A percentile compares a stretch with the other conserved stretches of the same genome.
Conservation (phyloP, 2,329 filamentous ascomycete species). For the Ophiostoma angusticollis region DNA sequence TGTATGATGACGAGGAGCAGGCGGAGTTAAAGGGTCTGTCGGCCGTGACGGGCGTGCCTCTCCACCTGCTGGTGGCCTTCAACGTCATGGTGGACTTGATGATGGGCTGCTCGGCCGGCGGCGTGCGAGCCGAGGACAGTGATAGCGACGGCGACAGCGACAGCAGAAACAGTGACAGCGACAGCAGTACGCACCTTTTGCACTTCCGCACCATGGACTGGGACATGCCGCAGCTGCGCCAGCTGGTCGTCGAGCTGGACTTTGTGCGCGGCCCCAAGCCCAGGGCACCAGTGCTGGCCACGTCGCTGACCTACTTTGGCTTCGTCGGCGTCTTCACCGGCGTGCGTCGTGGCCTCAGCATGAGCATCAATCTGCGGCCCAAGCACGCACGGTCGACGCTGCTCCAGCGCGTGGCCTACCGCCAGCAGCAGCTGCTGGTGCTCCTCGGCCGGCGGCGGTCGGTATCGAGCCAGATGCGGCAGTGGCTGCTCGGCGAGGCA, state of each 20-base stretch:
- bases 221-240: conserved; percentile 37
- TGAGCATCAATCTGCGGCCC: conserved; percentile 34
- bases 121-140: conserved; percentile 13
- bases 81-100: conserved; percentile 52
- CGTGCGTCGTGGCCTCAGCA: conserved; percentile 30
- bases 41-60: conserved; percentile 33
- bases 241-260: conserved; percentile 38
- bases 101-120: conserved; percentile 50
- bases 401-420: conserved; percentile 14
- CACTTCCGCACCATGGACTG: conserved; percentile 46
- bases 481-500: conserved; percentile 11
- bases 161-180: too few relatives aligned
- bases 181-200: conserved; percentile 24
- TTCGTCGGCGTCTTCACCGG: conserved; percentile 38
- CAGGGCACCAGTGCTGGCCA: conserved; percentile 29
- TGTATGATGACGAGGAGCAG: too few relatives aligned
- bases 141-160: not conserved
- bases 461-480: conserved; percentile 17
- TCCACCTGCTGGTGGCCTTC: conserved; percentile 48
- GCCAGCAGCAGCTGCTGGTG: conserved; percentile 18
- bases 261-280: conserved; percentile 26
- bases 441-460: conserved; percentile 15
- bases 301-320: conserved; percentile 34
- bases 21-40: conserved; percentile 38
- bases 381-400: conserved; percentile 18